Conservation (phyloP, 169 alveolate genomes). For the Plasmodium relictum region DNA sequence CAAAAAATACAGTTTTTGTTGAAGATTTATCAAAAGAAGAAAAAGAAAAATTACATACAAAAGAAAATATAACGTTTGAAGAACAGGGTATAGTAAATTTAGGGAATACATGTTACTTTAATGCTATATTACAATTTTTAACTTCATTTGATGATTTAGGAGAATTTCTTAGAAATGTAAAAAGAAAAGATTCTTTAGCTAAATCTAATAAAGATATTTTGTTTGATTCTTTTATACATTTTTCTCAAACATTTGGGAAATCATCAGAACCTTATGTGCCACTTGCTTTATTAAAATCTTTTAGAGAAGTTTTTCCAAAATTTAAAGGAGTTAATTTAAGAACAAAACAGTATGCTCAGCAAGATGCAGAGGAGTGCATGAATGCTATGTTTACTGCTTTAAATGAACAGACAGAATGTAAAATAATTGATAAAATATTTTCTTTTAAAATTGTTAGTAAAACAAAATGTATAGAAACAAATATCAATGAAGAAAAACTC, state of each 20-base stretch:
- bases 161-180: slow-evolving; percentile 75
- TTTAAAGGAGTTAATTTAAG: slow-evolving; percentile 64
- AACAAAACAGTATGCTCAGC: slow-evolving; percentile 77
- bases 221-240: slow-evolving; percentile 79
- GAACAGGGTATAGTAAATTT: slow-evolving; percentile 93
- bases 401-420: slow-evolving; percentile 50
- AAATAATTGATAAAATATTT: slow-evolving; percentile 57
- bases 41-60: slow-evolving; percentile 87
- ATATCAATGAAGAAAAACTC: neutral
- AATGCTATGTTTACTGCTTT: slow-evolving; percentile 85
- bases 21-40: slow-evolving; percentile 96
- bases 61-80: slow-evolving; percentile 43
- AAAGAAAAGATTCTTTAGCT: slow-evolving; percentile 21
- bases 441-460: slow-evolving; percentile 50
- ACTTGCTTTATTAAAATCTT: slow-evolving; percentile 49
- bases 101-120: slow-evolving; percentile 97
- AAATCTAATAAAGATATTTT: slow-evolving; percentile 57
- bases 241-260: slow-evolving; percentile 78
- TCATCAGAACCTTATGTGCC: slow-evolving; percentile 78
- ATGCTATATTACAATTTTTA: slow-evolving; percentile 91
- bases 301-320: slow-evolving; percentile 72
- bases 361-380: slow-evolving; percentile 85
- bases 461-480: slow-evolving; percentile 27
- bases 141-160: slow-evolving; percentile 87
- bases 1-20: slow-evolving; percentile 88